Evolutionary conservation across 2,329 filamentous ascomycete species (phyloP).

Genomic region (Ciborinia camelliae): DNA sequence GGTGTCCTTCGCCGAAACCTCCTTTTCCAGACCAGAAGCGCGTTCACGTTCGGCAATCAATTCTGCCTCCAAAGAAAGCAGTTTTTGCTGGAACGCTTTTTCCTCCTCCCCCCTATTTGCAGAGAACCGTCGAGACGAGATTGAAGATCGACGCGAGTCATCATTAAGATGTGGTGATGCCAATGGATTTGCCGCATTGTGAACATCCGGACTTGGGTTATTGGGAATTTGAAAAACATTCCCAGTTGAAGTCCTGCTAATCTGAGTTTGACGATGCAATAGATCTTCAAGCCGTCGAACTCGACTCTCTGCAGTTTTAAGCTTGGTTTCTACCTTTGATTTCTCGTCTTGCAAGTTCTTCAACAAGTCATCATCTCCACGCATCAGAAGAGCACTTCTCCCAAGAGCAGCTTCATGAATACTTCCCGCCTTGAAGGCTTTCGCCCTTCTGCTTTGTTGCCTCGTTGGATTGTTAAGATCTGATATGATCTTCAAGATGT

Average conservation of each 20-base stretch:
- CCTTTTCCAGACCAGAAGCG: slow-evolving; percentile 64
- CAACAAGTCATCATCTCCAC: slow-evolving; percentile 81
- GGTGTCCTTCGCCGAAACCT: slow-evolving; percentile 56
- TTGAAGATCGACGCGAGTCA: slow-evolving; percentile 55
- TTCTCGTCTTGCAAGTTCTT: slow-evolving; percentile 81
- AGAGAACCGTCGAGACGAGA: slow-evolving; percentile 59
- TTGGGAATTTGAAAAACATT: slow-evolving; percentile 52
- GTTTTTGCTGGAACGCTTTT: slow-evolving; percentile 57
- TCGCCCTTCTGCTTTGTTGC: slow-evolving; percentile 80
- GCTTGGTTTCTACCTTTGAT: slow-evolving; percentile 64
- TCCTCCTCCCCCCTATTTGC: slow-evolving; percentile 58
- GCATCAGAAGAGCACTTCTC: slow-evolving; percentile 78
- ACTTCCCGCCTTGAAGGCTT: slow-evolving; percentile 95
- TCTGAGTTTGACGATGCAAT: slow-evolving; percentile 74
- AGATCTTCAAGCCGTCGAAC: slow-evolving; percentile 89
- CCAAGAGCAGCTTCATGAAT: slow-evolving; percentile 86
- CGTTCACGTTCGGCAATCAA: slow-evolving; percentile 69
- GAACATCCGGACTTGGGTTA: slow-evolving; percentile 46
- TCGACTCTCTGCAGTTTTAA: slow-evolving; percentile 82
- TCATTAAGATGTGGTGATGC: slow-evolving; percentile 38
- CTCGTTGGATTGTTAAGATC: slow-evolving; percentile 80
- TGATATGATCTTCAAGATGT: slow-evolving; percentile 71
- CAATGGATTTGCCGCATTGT: slow-evolving; percentile 44
- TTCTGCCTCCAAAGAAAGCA: slow-evolving; percentile 72
- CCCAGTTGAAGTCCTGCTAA: slow-evolving; percentile 51